Evolutionary conservation across 257 asterid genomes (phyloP), one percentile per base, ranked within the genome.

Genomic region (Jaltomata sinuosa): DNA sequence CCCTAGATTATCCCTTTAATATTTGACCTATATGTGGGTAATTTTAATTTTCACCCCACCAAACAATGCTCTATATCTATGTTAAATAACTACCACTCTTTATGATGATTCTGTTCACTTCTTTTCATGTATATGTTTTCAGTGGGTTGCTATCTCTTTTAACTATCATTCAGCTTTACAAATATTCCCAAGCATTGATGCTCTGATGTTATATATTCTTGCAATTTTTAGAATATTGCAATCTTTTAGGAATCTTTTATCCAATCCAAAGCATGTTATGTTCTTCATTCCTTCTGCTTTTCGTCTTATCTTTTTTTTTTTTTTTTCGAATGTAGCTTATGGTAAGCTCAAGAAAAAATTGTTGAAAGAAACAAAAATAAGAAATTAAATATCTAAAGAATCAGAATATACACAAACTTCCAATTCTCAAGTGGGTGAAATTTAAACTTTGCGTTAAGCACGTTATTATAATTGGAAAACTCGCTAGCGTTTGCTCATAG

Each of bases 101-200:
- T 61, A 55, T 67, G 87, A 76, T 76, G 83, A 83, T 84, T 87
- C 84, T 83, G 62, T 85, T 76, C 85, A 84, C 85, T 40, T n/a
- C 85, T 86, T 89, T 89, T 78, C 81, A 85, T 84, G 85, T 83
- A 38, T 53, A 36, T 85, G 64, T 71, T 81, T 68, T 36, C 29
- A 74, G 31, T 77, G 81, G 85, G 40, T 31, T 81, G 61, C 57
- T n/a, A n/a, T n/a, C n/a, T 38, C 65, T 77, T 71, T 85, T 49
- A 76, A 67, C 49, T 69, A 80, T 54, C 83, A 61, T 85, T 74
- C 83, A 16, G 59, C 42, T 50, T 82, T 77, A 34, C 27, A 18
- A 84, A 1, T 59, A 83, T 86, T 79, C 85, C 69, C 71, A 65
- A 67, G 85, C 49, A 79, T 68, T 71, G 69, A 87, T 82, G 72